phyloP scores from a whole-genome alignment of 1,284 basidiomycete species.

The Trichosporon ovoides region DNA sequence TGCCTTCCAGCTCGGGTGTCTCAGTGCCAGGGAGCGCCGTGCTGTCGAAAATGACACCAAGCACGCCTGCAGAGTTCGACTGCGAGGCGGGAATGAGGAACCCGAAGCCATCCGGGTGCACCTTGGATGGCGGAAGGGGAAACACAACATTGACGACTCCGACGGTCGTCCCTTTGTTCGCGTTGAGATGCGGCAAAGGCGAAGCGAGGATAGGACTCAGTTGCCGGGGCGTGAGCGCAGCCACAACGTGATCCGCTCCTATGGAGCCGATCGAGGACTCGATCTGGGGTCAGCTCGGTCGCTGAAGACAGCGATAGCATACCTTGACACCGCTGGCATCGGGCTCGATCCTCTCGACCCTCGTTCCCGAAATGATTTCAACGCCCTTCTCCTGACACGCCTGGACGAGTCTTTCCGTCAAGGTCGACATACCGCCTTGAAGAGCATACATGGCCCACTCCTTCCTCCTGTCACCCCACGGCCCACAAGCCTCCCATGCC shows the following conservation, averaged over 20 bases:
- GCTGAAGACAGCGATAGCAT: not conserved
- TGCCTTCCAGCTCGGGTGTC: slow-evolving; percentile 35
- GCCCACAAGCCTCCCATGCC: slow-evolving; percentile 16
- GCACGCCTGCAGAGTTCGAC: slow-evolving; percentile 52
- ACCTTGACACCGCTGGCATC: slow-evolving; percentile 5
- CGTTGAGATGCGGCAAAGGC: slow-evolving; percentile 53
- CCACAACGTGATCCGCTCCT: slow-evolving; percentile 24
- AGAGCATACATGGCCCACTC: slow-evolving; percentile 42
- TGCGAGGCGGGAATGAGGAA: slow-evolving; percentile 68
- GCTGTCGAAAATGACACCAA: slow-evolving; percentile 81
- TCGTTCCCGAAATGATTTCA: slow-evolving; percentile 2
- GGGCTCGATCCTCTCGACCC: slow-evolving; percentile 3
- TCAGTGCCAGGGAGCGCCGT: slow-evolving; percentile 62
- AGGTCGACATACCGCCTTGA: slow-evolving; percentile 63
- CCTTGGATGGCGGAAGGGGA: slow-evolving; percentile 53
- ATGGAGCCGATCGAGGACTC: not conserved
- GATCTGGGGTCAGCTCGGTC: not conserved
- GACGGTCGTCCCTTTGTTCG: slow-evolving; percentile 54
- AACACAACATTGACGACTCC: slow-evolving; percentile 63
- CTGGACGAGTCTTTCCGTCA: slow-evolving; percentile 59
- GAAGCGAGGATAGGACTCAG: slow-evolving; percentile 34
- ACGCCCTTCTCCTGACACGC: slow-evolving; percentile 11
- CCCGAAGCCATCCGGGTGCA: slow-evolving; percentile 80
- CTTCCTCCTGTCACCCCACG: slow-evolving; percentile 30
- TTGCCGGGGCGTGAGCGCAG: slow-evolving; percentile 25